These are phyloP conservation scores for Puccinia brachypodii DNA, from an alignment of 1,284 basidiomycete species.

Conservation along the genomic window DNA sequence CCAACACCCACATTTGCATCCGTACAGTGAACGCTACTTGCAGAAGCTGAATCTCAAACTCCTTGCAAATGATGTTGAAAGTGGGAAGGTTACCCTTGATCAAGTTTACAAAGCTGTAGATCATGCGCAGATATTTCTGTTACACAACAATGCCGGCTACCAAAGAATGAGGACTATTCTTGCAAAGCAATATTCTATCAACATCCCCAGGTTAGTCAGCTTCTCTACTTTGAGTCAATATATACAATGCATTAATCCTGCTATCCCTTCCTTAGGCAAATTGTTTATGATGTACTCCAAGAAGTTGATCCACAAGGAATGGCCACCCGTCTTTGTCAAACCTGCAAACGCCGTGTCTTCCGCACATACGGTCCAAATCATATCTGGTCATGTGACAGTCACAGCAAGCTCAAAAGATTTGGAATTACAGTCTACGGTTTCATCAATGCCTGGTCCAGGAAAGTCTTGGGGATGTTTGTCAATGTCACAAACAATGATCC, in stretches of 20 bases:
- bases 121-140: background rate
- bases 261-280: background rate
- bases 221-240: background rate
- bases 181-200: background rate
- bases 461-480: background rate
- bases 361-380: background rate
- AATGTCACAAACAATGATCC: conserved; percentile 25
- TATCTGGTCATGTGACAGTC: conserved; percentile 12
- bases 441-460: conserved; percentile 16
- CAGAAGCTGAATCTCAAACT: background rate
- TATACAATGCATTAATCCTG: background rate
- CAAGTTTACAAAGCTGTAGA: background rate
- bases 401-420: conserved; percentile 9
- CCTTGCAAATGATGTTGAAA: background rate
- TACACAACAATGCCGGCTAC: background rate
- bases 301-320: background rate
- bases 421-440: conserved; percentile 25
- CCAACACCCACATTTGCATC: background rate
- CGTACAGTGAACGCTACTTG: background rate
- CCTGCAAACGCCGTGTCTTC: background rate
- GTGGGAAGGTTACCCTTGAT: background rate
- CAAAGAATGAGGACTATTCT: background rate
- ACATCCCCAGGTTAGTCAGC: background rate
- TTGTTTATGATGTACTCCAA: background rate
- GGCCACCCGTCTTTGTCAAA: background rate